Conservation (phyloP, 148 eudicot species). For the Polygonum aviculare region DNA sequence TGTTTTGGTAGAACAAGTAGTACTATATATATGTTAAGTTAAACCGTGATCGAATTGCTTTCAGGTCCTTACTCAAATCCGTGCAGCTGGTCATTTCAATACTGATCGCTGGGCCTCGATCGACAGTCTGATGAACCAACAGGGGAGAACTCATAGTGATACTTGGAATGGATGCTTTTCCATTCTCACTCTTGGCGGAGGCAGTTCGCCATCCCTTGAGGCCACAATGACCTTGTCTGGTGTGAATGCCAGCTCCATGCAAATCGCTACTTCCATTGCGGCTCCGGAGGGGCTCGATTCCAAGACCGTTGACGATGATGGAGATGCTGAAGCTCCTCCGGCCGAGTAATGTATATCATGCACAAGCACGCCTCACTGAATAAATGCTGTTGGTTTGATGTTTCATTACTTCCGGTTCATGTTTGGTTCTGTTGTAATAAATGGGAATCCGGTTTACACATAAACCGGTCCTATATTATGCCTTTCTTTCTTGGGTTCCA, state of each 20-base stretch:
- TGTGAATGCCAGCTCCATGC: not conserved
- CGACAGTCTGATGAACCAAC: not conserved
- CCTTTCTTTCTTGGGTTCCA: too few species aligned
- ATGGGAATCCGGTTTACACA: too few species aligned
- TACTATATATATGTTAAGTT: too few species aligned
- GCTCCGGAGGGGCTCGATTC: not conserved
- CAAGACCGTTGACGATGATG: not conserved
- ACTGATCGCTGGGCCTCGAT: not conserved
- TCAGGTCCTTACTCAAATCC: not conserved
- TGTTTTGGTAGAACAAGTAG: too few species aligned
- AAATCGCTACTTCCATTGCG: not conserved
- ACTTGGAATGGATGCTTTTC: not conserved
- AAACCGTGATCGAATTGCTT: too few species aligned
- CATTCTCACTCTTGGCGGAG: not conserved
- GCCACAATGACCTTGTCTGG: not conserved
- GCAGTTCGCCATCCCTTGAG: not conserved
- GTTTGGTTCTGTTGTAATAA: too few species aligned
- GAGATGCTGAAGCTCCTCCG: not conserved
- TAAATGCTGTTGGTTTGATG: too few species aligned
- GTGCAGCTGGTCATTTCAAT: not conserved
- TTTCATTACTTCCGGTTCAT: too few species aligned
- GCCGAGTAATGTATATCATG: not conserved
- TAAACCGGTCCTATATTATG: too few species aligned
- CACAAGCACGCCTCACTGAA: too few species aligned
- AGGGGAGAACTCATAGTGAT: not conserved